Evolutionary conservation across 768 basidiomycete genomes (phyloP), one percentile per base, ranked within the genome.

Genomic region (Plicaturopsis crispa): DNA sequence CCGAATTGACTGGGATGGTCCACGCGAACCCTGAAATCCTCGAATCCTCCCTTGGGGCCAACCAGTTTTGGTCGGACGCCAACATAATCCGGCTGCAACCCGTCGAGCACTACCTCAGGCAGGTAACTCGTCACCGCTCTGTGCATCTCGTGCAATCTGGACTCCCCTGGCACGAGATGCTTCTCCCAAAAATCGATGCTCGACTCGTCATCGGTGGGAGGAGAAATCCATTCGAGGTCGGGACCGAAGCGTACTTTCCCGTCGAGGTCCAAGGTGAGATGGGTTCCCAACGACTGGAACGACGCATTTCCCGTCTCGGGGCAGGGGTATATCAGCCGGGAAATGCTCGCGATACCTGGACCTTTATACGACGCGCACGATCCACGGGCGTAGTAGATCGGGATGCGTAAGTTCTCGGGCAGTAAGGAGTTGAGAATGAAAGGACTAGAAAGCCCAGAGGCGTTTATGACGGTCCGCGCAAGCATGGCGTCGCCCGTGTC

Each of bases 171-270:
- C 11, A 70, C 60, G 32, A 94, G 62, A 52, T 80, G 67, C 28
- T 62, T 61, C 17, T 58, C 65, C 92, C 92, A 96, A 52, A 88
- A 92, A 45, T 92, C 84, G 1, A 67, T 60, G 23, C 75, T 72
- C 14, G 69, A 66, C 40, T 70, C 57, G 24, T 66, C 44, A 18
- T 60, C 53, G 4, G 56, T 41, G 18, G 73, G 71, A 2, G 80
- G 77, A 2, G 71, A 65, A 48, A 96, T 67, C 84, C 87, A 89
- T 54, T 96, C 84, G 12, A 96, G 69, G 52, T 97, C 90, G 4
- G 94, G 94, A 0, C 94, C 94, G 57, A 98, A 98, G 21, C 78
- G 75, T 37, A 97, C 72, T 44, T 84, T 83, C 0, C 87, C 85
- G 34, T 82, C 72, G 44, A 98, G 53, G 56, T 92, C 89, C 31